Evolutionary conservation across 306 rosid species (phyloP), one percentile per base, ranked within the genome.

Genomic region (Inga leiocalycina): DNA sequence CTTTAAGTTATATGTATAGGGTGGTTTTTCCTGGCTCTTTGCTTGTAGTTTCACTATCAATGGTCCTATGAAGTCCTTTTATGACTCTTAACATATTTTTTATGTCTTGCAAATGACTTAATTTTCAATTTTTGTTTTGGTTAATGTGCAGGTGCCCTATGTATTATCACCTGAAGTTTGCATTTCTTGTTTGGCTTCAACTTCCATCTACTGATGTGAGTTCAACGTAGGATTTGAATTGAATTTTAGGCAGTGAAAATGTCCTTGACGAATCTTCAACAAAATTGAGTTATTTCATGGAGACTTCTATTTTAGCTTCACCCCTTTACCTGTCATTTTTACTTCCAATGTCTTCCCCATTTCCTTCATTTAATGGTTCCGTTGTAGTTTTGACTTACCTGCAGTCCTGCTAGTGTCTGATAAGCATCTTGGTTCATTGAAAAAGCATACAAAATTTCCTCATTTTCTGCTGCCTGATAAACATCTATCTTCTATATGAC

Each of bases 151-250:
- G 99, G 99, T 81, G 84, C 87, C 99, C 99, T 59, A 77, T 93
- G 87, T 95, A 95, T 90, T 95, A 95, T 82, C 99, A 92, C 81
- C 13, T 92, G 86, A 93, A 95, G 89, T 93, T 93, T 76, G 98
- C 96, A 61, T 95, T 95, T 90, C 98, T 95, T 86, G 97, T 95
- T 74, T 95, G 99, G 99, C 97, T 95, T 83, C 99, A 95, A 87
- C 98, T 95, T 87, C 99, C 99, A 37, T 59, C 92, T 46, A 83
- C 86, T 41, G 79, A 85, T 91, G 99, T 93, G 87, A 89, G 98
- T 88, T 81, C 45, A 14, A 79, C 74, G 15, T 56, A 61, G 80
- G 49, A 32, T 69, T 30, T 54, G 62, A 84, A 41, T 82, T 82
- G 80, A 71, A 66, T 24, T 70, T 79, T 52, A 66, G 45, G 81